Evolutionary conservation across 306 rosid genomes (phyloP).

Genomic region (Cyamopsis tetragonoloba): DNA sequence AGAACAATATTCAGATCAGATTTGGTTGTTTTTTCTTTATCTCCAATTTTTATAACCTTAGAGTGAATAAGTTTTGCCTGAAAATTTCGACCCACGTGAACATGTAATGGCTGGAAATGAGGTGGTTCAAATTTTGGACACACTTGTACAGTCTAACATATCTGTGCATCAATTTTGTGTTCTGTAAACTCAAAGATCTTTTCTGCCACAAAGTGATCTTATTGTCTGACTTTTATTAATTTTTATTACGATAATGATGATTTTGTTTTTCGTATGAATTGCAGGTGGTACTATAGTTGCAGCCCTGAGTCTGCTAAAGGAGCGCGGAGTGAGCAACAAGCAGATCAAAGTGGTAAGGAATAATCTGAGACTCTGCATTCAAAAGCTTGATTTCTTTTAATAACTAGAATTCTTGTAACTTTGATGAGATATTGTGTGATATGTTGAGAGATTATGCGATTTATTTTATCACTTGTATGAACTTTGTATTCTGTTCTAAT

Average conservation of each 20-base stretch:
- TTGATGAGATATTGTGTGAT: too few relatives aligned
- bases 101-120: not conserved
- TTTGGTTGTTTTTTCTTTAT: not conserved
- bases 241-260: not conserved
- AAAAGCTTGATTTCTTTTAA: not conserved
- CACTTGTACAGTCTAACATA: not conserved
- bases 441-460: too few relatives aligned
- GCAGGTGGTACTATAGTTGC: slow-evolving; percentile 90
- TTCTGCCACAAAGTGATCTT: not conserved
- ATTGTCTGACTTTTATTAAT: not conserved
- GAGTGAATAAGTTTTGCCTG: not conserved
- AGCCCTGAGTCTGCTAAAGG: slow-evolving; percentile 66
- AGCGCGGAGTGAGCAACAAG: slow-evolving; percentile 64
- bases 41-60: not conserved
- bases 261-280: slow-evolving; percentile 19
- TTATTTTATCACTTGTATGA: too few relatives aligned
- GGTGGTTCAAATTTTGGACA: not conserved
- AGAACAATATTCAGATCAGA: not conserved
- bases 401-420: not conserved
- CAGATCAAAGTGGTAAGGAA: slow-evolving; percentile 79
- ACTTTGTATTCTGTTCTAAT: too few relatives aligned
- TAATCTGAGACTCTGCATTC: not conserved
- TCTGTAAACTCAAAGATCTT: not conserved
- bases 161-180: not conserved
- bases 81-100: not conserved